A percentile compares a stretch with the other conserved stretches of the same genome.
These are phyloP conservation scores for Polyporus arcularius DNA, from an alignment of 768 basidiomycete species.

Conservation along the genomic window DNA sequence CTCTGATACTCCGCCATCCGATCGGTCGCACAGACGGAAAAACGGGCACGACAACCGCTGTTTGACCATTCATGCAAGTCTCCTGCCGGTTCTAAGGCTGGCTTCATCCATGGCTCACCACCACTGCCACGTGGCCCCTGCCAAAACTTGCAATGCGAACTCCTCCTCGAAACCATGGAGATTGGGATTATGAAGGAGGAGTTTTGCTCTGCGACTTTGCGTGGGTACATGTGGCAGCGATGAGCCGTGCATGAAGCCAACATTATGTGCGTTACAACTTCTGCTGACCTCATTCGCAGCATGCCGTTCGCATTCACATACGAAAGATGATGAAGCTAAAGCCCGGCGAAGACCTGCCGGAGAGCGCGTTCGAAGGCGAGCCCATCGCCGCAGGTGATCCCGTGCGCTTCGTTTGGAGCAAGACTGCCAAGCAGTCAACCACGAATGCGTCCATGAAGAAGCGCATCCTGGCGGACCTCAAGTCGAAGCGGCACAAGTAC, in stretches of 20 bases:
- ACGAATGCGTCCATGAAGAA: constrained; percentile 75
- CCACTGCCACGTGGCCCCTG: no score
- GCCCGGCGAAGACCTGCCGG: constrained; percentile 59
- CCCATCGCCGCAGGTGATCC: constrained; percentile 48
- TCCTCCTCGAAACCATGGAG: no score
- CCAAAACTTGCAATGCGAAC: no score
- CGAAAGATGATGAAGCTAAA: constrained; percentile 57
- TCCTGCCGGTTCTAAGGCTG: not conserved
- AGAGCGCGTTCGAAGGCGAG: constrained; percentile 58
- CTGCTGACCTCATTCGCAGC: constrained; percentile 38
- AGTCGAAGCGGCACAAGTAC: constrained; percentile 55
- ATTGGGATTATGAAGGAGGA: no score
- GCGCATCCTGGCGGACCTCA: constrained; percentile 61
- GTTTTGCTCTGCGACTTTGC: no score
- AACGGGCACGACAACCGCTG: constrained; percentile 67
- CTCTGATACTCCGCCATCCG: constrained; percentile 30
- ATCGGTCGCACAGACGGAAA: constrained; percentile 43
- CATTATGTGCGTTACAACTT: no score
- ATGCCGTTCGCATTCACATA: constrained; percentile 72
- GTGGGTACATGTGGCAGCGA: no score
- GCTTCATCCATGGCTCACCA: no score
- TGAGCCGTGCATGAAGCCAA: no score
- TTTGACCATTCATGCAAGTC: constrained; percentile 65
- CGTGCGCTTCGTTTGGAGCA: constrained; percentile 79
- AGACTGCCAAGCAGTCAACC: constrained; percentile 71